These are phyloP conservation scores for Monosporascus sp. DNA, from an alignment of 2,329 filamentous ascomycete genomes.

Conservation along the genomic window DNA sequence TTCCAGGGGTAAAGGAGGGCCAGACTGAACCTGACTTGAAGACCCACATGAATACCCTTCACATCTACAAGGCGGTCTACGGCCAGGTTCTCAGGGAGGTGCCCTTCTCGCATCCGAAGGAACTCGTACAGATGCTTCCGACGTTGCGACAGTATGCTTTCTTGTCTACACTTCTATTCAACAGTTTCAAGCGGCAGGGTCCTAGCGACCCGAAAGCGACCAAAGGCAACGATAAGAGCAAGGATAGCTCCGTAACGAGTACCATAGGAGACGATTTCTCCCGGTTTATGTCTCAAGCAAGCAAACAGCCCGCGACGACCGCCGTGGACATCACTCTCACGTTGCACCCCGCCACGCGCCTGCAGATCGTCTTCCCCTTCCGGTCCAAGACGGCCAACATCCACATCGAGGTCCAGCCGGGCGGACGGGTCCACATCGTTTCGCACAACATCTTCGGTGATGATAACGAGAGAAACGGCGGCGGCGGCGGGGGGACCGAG, in stretches of 20 bases:
- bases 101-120: constrained; percentile 72
- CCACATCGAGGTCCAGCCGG: constrained; percentile 52
- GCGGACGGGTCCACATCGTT: constrained; percentile 52
- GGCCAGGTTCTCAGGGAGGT: constrained; percentile 61
- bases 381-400: constrained; percentile 43
- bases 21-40: constrained; percentile 24
- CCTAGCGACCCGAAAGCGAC: constrained; percentile 15
- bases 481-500: background rate
- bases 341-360: constrained; percentile 41
- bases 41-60: constrained; percentile 55
- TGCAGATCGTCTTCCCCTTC: constrained; percentile 52
- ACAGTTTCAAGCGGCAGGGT: constrained; percentile 46
- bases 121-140: constrained; percentile 70
- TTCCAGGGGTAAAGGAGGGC: constrained; percentile 20
- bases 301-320: background rate
- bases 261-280: constrained; percentile 15
- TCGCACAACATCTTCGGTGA: constrained; percentile 48
- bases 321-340: constrained; percentile 47
- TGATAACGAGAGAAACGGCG: background rate
- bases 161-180: constrained; percentile 57
- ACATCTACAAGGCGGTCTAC: constrained; percentile 68
- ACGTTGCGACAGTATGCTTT: constrained; percentile 70
- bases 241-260: constrained; percentile 14
- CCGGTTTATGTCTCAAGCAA: constrained; percentile 11
- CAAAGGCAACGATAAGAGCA: constrained; percentile 9